These are phyloP conservation scores for Fusarium buxicola DNA, from an alignment of 2,329 filamentous ascomycete species.

Conservation along the genomic window DNA sequence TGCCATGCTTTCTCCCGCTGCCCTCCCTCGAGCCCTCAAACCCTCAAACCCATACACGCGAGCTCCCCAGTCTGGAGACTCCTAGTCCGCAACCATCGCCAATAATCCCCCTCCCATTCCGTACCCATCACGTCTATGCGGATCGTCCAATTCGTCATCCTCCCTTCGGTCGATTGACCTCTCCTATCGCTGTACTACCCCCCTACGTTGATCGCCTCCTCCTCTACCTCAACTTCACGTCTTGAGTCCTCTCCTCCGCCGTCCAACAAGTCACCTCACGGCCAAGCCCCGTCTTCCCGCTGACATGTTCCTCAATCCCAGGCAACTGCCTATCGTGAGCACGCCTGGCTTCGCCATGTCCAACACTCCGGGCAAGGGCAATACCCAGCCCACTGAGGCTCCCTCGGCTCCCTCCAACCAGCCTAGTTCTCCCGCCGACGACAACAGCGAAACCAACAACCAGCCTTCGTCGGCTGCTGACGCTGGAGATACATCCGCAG, in stretches of 20 bases:
- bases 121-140: slow-evolving; percentile 15
- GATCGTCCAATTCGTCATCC: slow-evolving; percentile 1
- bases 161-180: slow-evolving; percentile 29
- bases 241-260: not conserved
- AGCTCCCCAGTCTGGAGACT: slow-evolving; percentile 14
- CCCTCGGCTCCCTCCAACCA: slow-evolving; percentile 30
- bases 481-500: slow-evolving; percentile 9
- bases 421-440: slow-evolving; percentile 20
- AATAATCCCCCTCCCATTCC: slow-evolving; percentile 36
- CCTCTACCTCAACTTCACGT: slow-evolving; percentile 12
- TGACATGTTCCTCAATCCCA: slow-evolving; percentile 51
- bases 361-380: slow-evolving; percentile 42
- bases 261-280: slow-evolving; percentile 17
- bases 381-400: slow-evolving; percentile 38
- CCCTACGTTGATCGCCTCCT: slow-evolving; percentile 14
- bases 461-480: slow-evolving; percentile 19
- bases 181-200: slow-evolving; percentile 14
- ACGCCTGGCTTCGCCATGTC: slow-evolving; percentile 51
- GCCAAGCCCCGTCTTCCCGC: slow-evolving; percentile 35
- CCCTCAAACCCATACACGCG: slow-evolving; percentile 22
- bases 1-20: slow-evolving; percentile 27
- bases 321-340: slow-evolving; percentile 42
- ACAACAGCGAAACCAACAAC: slow-evolving; percentile 24
- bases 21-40: slow-evolving; percentile 9
- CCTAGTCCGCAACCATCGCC: slow-evolving; percentile 18